These are phyloP conservation scores for Didymella arachidicola DNA, from an alignment of 2,329 filamentous ascomycete genomes.

Conservation along the genomic window DNA sequence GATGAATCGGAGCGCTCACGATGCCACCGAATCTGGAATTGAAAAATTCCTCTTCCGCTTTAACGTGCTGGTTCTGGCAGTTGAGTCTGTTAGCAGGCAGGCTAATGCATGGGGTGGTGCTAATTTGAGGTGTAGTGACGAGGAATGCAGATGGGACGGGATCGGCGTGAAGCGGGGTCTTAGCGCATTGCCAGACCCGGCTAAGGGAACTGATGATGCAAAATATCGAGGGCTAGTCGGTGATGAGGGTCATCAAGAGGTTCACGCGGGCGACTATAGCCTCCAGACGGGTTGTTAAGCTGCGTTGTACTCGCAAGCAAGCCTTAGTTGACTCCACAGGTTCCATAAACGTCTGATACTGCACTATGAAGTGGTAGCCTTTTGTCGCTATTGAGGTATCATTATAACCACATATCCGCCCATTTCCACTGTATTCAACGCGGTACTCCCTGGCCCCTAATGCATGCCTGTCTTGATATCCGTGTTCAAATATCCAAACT, in stretches of 20 bases:
- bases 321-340: not conserved
- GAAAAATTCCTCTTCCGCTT: not conserved
- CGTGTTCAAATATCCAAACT: not conserved
- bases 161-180: constrained; percentile 15
- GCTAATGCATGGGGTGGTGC: not conserved
- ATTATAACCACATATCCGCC: constrained; percentile 3
- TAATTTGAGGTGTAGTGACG: not conserved
- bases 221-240: not conserved
- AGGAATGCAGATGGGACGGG: constrained; percentile 12
- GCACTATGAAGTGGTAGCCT: not conserved
- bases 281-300: not conserved
- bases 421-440: constrained; percentile 1
- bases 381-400: constrained; percentile 10
- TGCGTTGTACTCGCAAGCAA: not conserved
- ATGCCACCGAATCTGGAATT: constrained; percentile 1
- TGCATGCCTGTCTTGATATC: not conserved
- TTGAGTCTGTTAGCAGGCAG: not conserved
- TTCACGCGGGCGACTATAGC: not conserved
- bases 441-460: not conserved
- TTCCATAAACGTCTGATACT: not conserved
- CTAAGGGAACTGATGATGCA: not conserved
- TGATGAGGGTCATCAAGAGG: not conserved
- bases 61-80: not conserved
- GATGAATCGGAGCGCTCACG: constrained; percentile 2
- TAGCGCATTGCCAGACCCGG: constrained; percentile 10